These are phyloP conservation scores for Eremochloa ophiuroides DNA, from an alignment of 176 grass and related monocot species.

Conservation along the genomic window DNA sequence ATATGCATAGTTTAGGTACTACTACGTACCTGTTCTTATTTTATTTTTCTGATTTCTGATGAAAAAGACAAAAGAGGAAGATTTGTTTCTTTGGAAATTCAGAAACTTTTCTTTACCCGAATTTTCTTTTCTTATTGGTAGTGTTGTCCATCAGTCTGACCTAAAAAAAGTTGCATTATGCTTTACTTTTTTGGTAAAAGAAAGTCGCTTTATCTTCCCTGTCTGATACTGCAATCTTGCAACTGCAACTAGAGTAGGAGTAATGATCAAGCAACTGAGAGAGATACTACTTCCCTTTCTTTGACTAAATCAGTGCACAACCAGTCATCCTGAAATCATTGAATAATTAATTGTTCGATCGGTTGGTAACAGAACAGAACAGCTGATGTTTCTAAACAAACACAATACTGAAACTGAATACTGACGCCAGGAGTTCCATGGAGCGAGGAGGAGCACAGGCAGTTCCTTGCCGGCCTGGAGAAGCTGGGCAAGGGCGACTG, in stretches of 20 bases:
- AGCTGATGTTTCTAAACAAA: not conserved
- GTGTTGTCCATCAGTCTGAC: conserved; percentile 1
- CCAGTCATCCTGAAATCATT: not conserved
- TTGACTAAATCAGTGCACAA: not conserved
- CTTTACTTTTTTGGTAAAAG: not conserved
- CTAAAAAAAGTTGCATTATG: conserved; percentile 32
- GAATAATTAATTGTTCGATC: not conserved
- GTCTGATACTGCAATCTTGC: not conserved
- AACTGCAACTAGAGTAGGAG: no score
- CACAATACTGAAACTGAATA: not conserved
- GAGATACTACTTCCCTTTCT: not conserved
- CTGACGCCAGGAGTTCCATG: conserved; percentile 67
- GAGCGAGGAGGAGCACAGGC: conserved; percentile 90
- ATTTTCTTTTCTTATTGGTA: not conserved
- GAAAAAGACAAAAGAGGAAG: not conserved
- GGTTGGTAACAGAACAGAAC: not conserved
- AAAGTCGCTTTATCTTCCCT: conserved; percentile 12
- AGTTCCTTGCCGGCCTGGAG: conserved; percentile 72
- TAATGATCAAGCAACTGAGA: not conserved
- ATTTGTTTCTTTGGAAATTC: not conserved
- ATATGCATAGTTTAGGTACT: not conserved
- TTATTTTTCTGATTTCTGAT: not conserved
- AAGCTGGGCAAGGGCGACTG: conserved; percentile 90
- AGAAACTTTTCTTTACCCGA: not conserved
- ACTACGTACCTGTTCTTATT: not conserved